phyloP scores from a whole-genome alignment of 2,329 filamentous ascomycete genomes.

The Fusarium setosum region DNA sequence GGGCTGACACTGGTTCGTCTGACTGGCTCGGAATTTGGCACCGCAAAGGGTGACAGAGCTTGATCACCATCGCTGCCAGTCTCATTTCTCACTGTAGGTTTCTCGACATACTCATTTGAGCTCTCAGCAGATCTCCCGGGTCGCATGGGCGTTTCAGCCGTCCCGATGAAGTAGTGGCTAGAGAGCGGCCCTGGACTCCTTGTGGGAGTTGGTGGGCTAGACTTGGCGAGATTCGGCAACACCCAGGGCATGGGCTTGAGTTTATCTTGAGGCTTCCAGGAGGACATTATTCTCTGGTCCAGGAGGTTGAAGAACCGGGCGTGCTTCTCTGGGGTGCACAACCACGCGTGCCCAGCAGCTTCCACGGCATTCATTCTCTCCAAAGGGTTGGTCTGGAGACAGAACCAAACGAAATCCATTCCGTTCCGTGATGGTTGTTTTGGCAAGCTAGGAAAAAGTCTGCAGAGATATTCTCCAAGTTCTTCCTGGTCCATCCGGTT shows the following conservation, averaged over 20 bases:
- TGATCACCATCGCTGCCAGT: neutral
- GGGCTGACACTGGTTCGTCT: neutral
- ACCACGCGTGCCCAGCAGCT: conserved; percentile 48
- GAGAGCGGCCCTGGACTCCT: too few species aligned
- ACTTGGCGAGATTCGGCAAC: conserved; percentile 42
- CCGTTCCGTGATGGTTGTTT: conserved; percentile 40
- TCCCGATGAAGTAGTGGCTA: conserved; percentile 34
- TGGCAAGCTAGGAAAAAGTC: conserved; percentile 19
- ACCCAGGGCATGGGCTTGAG: conserved; percentile 49
- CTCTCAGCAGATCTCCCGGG: neutral
- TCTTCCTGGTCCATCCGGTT: conserved; percentile 42
- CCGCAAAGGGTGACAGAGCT: neutral
- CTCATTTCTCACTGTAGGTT: neutral
- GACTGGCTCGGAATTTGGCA: neutral
- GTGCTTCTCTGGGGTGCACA: conserved; percentile 47
- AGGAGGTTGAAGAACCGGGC: conserved; percentile 46
- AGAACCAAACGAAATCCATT: conserved; percentile 45
- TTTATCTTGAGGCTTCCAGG: conserved; percentile 42
- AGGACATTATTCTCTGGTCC: conserved; percentile 43
- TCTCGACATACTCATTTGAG: neutral
- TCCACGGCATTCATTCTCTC: conserved; percentile 44
- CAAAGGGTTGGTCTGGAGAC: conserved; percentile 43
- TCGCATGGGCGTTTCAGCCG: neutral
- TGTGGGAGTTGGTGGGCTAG: conserved; percentile 4
- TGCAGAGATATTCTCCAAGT: conserved; percentile 34